A percentile compares a stretch with the other conserved stretches of the same genome.
phyloP scores from a whole-genome alignment of 2,329 filamentous ascomycete genomes.

The Hypoxylon sp. region DNA sequence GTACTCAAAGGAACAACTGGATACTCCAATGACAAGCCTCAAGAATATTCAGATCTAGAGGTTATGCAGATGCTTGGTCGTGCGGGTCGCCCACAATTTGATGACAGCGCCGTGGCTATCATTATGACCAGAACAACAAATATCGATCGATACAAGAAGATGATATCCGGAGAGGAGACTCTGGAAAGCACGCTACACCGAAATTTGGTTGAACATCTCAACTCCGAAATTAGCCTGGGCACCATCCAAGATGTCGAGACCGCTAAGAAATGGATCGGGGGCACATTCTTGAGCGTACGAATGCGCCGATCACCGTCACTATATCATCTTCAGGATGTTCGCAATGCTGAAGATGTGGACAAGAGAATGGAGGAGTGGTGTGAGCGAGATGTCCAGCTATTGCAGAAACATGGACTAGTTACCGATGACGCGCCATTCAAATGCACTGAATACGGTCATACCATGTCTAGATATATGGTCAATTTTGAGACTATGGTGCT shows the following conservation, averaged over 20 bases:
- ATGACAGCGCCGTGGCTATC: slow-evolving; percentile 80
- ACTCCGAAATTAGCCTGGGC: slow-evolving; percentile 84
- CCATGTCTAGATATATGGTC: slow-evolving; percentile 88
- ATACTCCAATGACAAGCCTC: slow-evolving; percentile 71
- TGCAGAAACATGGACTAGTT: slow-evolving; percentile 74
- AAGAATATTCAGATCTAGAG: slow-evolving; percentile 85
- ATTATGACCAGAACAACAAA: slow-evolving; percentile 82
- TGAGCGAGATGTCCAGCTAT: slow-evolving; percentile 74
- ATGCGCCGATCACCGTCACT: slow-evolving; percentile 78
- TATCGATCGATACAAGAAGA: slow-evolving; percentile 76
- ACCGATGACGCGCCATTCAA: slow-evolving; percentile 64
- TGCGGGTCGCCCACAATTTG: slow-evolving; percentile 87
- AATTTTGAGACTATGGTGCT: slow-evolving; percentile 84
- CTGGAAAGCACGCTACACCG: slow-evolving; percentile 85
- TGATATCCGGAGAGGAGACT: slow-evolving; percentile 80
- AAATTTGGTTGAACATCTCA: slow-evolving; percentile 86
- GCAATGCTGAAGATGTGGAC: slow-evolving; percentile 67
- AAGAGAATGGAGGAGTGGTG: slow-evolving; percentile 79
- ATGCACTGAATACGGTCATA: slow-evolving; percentile 80
- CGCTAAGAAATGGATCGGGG: slow-evolving; percentile 80
- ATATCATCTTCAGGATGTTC: slow-evolving; percentile 75
- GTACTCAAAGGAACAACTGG: slow-evolving; percentile 84
- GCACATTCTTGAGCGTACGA: slow-evolving; percentile 84
- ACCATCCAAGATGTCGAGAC: slow-evolving; percentile 76
- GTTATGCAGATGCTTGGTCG: slow-evolving; percentile 93